These are phyloP conservation scores for Fermentozyma sake DNA, from an alignment of 1,139 yeast species.

Conservation along the genomic window DNA sequence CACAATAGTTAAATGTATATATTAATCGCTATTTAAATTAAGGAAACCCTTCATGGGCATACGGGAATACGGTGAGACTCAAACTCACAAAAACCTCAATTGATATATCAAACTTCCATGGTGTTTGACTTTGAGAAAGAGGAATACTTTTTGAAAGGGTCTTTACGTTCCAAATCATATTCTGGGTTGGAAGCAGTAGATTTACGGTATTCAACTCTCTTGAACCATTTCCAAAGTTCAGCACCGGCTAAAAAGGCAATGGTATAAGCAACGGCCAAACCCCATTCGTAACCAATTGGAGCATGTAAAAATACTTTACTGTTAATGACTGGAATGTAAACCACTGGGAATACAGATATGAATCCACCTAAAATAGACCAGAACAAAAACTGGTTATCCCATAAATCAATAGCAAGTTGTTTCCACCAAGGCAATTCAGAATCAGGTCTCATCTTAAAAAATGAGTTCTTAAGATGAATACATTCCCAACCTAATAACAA, in stretches of 20 bases:
- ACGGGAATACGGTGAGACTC: constrained; percentile 8
- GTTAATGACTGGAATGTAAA: constrained; percentile 26
- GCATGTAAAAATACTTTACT: constrained; percentile 23
- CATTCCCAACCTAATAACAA: constrained; percentile 27
- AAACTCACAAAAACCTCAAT: constrained; percentile 10
- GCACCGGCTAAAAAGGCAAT: constrained; percentile 18
- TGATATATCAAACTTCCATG: constrained; percentile 10
- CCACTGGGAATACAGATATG: constrained; percentile 23
- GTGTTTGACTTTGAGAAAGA: constrained; percentile 23
- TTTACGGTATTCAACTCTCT: constrained; percentile 18
- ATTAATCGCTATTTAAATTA: constrained; percentile 1
- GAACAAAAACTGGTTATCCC: constrained; percentile 22
- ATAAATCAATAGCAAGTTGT: constrained; percentile 21
- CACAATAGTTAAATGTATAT: neutral
- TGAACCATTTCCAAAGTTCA: constrained; percentile 24
- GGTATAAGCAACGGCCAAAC: constrained; percentile 20
- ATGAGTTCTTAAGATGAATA: constrained; percentile 20
- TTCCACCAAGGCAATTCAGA: constrained; percentile 24
- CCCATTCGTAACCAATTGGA: constrained; percentile 26
- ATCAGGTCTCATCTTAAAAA: constrained; percentile 23
- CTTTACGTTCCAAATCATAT: constrained; percentile 24
- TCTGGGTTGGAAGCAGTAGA: constrained; percentile 17
- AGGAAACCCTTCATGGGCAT: constrained; percentile 9
- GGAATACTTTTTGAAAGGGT: constrained; percentile 23
- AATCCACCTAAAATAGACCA: constrained; percentile 24